Evolutionary conservation across 192 early-diverging fungal genomes (phyloP).

Genomic region (Coemansia sp.): DNA sequence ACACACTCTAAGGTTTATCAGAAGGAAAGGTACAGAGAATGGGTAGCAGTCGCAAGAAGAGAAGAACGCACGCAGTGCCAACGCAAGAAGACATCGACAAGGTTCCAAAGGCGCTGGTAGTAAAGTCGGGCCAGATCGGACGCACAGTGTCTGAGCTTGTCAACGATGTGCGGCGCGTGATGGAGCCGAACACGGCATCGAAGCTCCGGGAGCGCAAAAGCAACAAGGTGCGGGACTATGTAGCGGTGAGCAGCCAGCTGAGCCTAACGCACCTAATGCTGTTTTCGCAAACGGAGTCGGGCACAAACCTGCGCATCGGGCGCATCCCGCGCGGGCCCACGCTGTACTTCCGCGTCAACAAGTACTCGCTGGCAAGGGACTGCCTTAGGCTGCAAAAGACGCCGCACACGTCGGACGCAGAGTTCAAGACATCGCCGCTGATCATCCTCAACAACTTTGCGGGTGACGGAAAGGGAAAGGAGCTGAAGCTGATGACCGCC

Average conservation of each 20-base stretch:
- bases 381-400: slow-evolving; percentile 72
- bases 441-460: slow-evolving; percentile 60
- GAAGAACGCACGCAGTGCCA: slow-evolving; percentile 52
- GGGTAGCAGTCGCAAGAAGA: slow-evolving; percentile 49
- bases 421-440: slow-evolving; percentile 78
- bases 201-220: slow-evolving; percentile 85
- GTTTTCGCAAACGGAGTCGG: slow-evolving; percentile 79
- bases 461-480: slow-evolving; percentile 31
- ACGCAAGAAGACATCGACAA: slow-evolving; percentile 56
- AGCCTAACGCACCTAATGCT: slow-evolving; percentile 86
- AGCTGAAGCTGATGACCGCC: slow-evolving; percentile 86
- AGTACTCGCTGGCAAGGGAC: slow-evolving; percentile 82
- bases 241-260: slow-evolving; percentile 79
- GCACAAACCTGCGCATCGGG: slow-evolving; percentile 81
- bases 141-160: slow-evolving; percentile 76
- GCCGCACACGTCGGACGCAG: slow-evolving; percentile 73
- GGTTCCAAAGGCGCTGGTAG: slow-evolving; percentile 86
- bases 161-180: slow-evolving; percentile 75
- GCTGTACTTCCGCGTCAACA: slow-evolving; percentile 77
- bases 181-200: slow-evolving; percentile 95
- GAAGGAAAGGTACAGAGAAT: slow-evolving; percentile 4
- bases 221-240: slow-evolving; percentile 93
- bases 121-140: slow-evolving; percentile 83
- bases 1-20: too few species aligned
- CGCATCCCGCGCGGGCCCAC: slow-evolving; percentile 92